phyloP scores from a whole-genome alignment of 495 filamentous ascomycete genomes.

The Penicillium flavigenum region DNA sequence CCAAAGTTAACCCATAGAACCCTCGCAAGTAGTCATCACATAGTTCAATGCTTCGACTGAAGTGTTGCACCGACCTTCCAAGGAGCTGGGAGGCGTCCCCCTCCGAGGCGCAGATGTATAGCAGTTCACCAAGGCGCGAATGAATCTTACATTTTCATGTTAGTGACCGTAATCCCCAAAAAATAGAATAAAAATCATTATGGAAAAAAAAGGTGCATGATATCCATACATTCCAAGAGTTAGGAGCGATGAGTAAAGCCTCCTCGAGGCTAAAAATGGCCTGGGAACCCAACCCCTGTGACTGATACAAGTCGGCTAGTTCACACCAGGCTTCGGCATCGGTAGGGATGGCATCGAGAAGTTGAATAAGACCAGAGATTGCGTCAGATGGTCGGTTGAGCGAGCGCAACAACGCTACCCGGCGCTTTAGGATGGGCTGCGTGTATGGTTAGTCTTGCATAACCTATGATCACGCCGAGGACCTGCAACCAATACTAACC shows the following conservation, averaged over 20 bases:
- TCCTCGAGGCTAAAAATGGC: constrained; percentile 90
- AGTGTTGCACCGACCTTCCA: constrained; percentile 73
- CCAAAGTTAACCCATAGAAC: constrained; percentile 84
- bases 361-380: constrained; percentile 65
- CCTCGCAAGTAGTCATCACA: constrained; percentile 91
- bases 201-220: background rate
- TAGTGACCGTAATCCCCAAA: background rate
- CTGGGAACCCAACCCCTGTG: constrained; percentile 72
- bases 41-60: constrained; percentile 86
- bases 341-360: constrained; percentile 81
- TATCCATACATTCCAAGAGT: constrained; percentile 84
- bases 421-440: constrained; percentile 83
- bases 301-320: constrained; percentile 79
- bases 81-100: constrained; percentile 51
- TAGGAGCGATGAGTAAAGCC: constrained; percentile 80
- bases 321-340: constrained; percentile 96
- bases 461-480: background rate
- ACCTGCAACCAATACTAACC: constrained; percentile 47
- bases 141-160: constrained; percentile 60
- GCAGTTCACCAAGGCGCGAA: constrained; percentile 79
- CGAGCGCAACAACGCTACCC: constrained; percentile 74
- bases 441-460: background rate
- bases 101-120: constrained; percentile 63
- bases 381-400: constrained; percentile 69
- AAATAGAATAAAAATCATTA: background rate